A percentile compares a stretch with the other conserved stretches of the same genome.
These are phyloP conservation scores for Exserohilum rostratum DNA, from an alignment of 2,329 filamentous ascomycete species.

Conservation along the genomic window DNA sequence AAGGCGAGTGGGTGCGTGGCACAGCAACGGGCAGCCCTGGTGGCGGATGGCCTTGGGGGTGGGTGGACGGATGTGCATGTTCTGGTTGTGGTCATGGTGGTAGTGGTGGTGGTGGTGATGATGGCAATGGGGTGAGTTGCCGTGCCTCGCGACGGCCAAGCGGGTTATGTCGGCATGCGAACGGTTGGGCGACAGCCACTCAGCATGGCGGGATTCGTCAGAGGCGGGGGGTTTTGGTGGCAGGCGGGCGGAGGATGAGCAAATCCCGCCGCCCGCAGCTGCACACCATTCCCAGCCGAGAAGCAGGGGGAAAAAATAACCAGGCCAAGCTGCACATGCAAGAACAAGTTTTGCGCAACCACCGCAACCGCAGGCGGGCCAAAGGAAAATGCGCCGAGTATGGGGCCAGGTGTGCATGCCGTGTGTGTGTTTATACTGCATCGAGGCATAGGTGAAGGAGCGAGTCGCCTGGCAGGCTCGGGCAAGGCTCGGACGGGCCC, in stretches of 20 bases:
- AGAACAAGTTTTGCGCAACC: not conserved
- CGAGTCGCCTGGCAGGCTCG: too few species aligned
- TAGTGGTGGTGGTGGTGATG: too few species aligned
- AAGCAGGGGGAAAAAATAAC: not conserved
- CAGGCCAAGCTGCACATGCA: not conserved
- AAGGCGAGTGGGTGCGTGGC: not conserved
- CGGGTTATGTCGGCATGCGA: too few species aligned
- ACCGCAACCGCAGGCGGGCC: not conserved
- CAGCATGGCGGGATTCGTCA: slow-evolving; percentile 13
- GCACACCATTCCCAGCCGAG: slow-evolving; percentile 13
- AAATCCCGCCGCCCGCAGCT: not conserved
- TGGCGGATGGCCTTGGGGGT: not conserved
- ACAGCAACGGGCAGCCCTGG: not conserved
- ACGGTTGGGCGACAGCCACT: slow-evolving; percentile 13
- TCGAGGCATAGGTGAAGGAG: slow-evolving; percentile 14
- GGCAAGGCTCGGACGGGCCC: slow-evolving; percentile 10
- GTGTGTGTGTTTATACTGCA: not conserved
- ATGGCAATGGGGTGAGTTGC: too few species aligned
- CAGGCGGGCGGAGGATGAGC: not conserved
- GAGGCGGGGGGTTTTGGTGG: not conserved
- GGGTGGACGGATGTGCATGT: too few species aligned
- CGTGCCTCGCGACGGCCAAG: too few species aligned
- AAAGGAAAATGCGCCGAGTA: not conserved
- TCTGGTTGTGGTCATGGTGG: not conserved
- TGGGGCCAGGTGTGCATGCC: not conserved